Base-by-base conservation (phyloP, 2,329 filamentous ascomycete genomes). In the Moelleriella libera region DNA sequence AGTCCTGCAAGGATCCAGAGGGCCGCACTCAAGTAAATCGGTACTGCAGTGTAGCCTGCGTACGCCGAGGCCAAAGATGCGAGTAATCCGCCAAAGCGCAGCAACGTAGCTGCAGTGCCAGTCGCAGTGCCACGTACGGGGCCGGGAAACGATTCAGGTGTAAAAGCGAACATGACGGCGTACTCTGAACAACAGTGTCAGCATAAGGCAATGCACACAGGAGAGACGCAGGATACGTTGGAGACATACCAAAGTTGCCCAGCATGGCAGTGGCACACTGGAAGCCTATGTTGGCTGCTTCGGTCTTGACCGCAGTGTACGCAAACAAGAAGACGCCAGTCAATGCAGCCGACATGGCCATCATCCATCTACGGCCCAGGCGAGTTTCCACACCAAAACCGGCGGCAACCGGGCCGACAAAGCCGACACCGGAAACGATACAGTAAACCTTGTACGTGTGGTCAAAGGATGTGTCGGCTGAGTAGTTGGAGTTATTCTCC, bases 111-210 rank as follows among this genome's bases (percentile, higher is more conserved):
- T 0, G 67, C 66, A 5, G 66, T 57, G 1, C 74, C 72, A 2
- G 69, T 72, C 5, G 72, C 74, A 0, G 74, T 75, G 28, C 74
- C 74, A 5, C 74, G 63, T 46, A 71, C 66, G 0, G 72, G 70
- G 2, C 68, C 71, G 0, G 73, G 73, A 60, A 77, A 76, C 5
- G 71, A 71, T 52, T 78, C 74, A 0, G 74, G 75, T 0, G 74
- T 77, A 53, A 65, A 69, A 0, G 63, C 65, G 48, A 62, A 68
- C 56, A 56, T 52, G n/a, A 53, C 48, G 12, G 53, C 52, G 30
- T 54, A 55, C 40, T 55, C 53, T 55, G 40, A 8, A 7, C 11
- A 14, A 9, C 7, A 11, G 40, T n/a, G 40, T 41, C 11, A 41
- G 40, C 40, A 41, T 2, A 39, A 39, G 12, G 12, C 12, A 39